Evolutionary conservation across 2,329 filamentous ascomycete species (phyloP).

Genomic region (Graphiopsis chlorocephala): DNA sequence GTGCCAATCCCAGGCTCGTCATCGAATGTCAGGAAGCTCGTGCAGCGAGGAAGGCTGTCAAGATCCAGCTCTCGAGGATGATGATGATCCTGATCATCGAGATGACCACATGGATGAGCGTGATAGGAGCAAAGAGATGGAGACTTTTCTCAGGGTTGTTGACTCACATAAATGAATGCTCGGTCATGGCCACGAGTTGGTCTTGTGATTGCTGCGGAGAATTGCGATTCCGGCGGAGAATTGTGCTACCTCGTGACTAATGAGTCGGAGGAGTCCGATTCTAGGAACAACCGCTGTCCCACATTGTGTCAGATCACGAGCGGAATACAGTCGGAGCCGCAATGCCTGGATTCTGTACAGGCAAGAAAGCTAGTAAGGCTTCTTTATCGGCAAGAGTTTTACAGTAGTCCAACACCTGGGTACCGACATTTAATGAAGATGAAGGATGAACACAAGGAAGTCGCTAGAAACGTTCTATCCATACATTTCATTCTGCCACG

Average conservation of each 20-base stretch:
- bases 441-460: too few relatives aligned
- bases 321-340: background rate
- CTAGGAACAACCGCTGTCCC: background rate
- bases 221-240: background rate
- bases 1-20: background rate
- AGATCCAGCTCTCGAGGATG: background rate
- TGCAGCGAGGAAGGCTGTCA: background rate
- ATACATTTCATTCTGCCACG: too few relatives aligned
- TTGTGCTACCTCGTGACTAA: background rate
- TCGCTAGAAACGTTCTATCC: too few relatives aligned
- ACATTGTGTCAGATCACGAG: background rate
- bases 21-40: background rate
- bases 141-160: background rate
- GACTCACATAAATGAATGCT: background rate
- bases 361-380: background rate
- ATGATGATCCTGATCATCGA: background rate
- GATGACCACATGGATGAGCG: background rate
- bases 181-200: background rate
- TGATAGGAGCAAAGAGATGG: background rate
- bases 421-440: too few relatives aligned
- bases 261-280: background rate
- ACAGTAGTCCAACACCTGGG: too few relatives aligned
- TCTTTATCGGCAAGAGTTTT: background rate
- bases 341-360: background rate
- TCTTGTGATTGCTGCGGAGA: background rate